Conservation (phyloP, 2,329 filamentous ascomycete genomes). For the Trichoderma arundinaceum region DNA sequence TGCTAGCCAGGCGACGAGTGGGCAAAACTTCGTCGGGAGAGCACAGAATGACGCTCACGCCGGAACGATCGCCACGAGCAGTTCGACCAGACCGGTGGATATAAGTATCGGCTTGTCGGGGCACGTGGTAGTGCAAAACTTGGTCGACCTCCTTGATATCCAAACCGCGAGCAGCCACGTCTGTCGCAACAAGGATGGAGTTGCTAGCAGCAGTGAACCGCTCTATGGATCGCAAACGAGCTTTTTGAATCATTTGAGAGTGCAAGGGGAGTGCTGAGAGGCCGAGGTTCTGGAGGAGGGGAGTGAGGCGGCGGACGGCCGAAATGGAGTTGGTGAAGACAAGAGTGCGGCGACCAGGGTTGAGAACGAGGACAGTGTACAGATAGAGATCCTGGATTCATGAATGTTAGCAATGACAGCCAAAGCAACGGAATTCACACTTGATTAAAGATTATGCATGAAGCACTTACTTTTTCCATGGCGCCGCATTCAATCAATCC, state of each 20-base stretch:
- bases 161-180: constrained; percentile 90
- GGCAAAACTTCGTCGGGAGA: constrained; percentile 88
- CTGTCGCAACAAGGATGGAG: constrained; percentile 83
- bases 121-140: constrained; percentile 94
- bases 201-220: constrained; percentile 75
- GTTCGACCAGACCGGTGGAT: constrained; percentile 95
- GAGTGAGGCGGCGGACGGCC: constrained; percentile 82
- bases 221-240: constrained; percentile 89
- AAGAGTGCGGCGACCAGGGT: constrained; percentile 79
- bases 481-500: constrained; percentile 90
- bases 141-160: constrained; percentile 91
- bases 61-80: constrained; percentile 77
- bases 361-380: constrained; percentile 83
- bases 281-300: constrained; percentile 81
- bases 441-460: neutral
- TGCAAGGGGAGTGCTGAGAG: constrained; percentile 80
- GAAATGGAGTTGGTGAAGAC: constrained; percentile 97
- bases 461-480: constrained; percentile 77
- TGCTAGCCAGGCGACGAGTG: constrained; percentile 81
- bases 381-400: constrained; percentile 78
- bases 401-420: constrained; percentile 33
- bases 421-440: neutral
- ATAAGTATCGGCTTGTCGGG: constrained; percentile 88
- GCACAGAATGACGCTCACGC: constrained; percentile 86
- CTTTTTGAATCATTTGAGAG: constrained; percentile 95